Percentiles rank a stretch among this genome's conserved stretches.
These are phyloP conservation scores for Nannizzia gypsea DNA, from an alignment of 2,329 filamentous ascomycete species.

Conservation along the genomic window DNA sequence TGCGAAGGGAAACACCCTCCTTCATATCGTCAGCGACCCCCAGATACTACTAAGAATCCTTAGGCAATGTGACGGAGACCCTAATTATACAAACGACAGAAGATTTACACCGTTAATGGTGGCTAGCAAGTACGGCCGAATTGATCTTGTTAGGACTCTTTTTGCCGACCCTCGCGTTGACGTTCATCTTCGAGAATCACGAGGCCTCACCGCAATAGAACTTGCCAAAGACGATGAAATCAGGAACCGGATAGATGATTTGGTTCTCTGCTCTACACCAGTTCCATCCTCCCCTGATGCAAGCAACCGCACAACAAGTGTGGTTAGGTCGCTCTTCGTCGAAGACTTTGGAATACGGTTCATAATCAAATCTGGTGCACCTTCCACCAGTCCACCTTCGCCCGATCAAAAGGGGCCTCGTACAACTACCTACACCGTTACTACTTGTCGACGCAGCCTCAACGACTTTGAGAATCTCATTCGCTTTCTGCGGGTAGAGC, in stretches of 20 bases:
- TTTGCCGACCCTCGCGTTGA: slow-evolving; percentile 85
- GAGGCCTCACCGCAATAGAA: slow-evolving; percentile 87
- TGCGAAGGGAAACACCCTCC: slow-evolving; percentile 77
- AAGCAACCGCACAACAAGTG: slow-evolving; percentile 76
- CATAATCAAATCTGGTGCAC: slow-evolving; percentile 86
- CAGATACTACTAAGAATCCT: slow-evolving; percentile 64
- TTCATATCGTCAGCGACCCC: slow-evolving; percentile 90
- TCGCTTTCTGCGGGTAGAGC: slow-evolving; percentile 71
- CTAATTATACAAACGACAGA: slow-evolving; percentile 91
- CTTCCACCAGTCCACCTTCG: slow-evolving; percentile 26
- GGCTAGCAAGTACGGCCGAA: slow-evolving; percentile 91
- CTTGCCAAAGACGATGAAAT: slow-evolving; percentile 97
- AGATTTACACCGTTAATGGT: slow-evolving; percentile 95
- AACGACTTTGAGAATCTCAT: slow-evolving; percentile 85
- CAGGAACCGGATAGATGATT: slow-evolving; percentile 87
- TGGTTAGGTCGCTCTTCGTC: slow-evolving; percentile 91
- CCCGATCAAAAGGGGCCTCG: slow-evolving; percentile 41
- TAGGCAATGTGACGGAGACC: slow-evolving; percentile 79
- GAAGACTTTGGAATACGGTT: slow-evolving; percentile 90
- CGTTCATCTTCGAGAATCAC: slow-evolving; percentile 65
- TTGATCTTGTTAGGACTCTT: slow-evolving; percentile 80
- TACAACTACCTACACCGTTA: slow-evolving; percentile 73
- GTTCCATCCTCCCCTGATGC: slow-evolving; percentile 41
- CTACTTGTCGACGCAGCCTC: slow-evolving; percentile 78
- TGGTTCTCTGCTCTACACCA: slow-evolving; percentile 67